These are phyloP conservation scores for Metarhizium guizhouense DNA, from an alignment of 2,329 filamentous ascomycete species.

Conservation along the genomic window DNA sequence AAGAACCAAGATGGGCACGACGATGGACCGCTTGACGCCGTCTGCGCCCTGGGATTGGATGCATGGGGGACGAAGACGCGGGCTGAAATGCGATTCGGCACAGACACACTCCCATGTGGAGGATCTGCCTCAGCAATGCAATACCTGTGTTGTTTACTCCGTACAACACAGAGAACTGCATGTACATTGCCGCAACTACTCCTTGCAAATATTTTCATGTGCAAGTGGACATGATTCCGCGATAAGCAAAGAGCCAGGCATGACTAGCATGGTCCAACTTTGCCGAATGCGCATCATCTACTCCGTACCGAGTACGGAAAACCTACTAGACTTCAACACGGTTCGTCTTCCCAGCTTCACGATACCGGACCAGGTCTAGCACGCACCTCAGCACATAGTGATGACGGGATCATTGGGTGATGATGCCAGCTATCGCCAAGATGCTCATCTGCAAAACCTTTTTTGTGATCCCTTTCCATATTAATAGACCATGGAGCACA, in stretches of 20 bases:
- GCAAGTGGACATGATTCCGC: neutral
- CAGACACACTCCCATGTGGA: neutral
- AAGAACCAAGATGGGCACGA: neutral
- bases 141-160: too few species aligned
- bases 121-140: too few species aligned
- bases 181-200: too few species aligned
- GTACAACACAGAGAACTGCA: too few species aligned
- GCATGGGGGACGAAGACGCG: neutral
- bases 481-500: too few species aligned
- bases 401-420: neutral
- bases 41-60: neutral
- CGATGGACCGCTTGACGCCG: neutral
- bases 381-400: neutral
- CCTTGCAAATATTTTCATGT: neutral
- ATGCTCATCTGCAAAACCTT: neutral
- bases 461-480: neutral
- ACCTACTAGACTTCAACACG: neutral
- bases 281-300: neutral
- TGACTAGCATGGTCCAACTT: neutral
- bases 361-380: neutral
- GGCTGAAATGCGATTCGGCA: conserved; percentile 1
- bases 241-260: too few species aligned
- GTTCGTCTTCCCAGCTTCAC: neutral
- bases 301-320: too few species aligned
- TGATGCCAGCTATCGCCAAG: neutral